Evolutionary conservation across 2,329 filamentous ascomycete species (phyloP), one percentile per base, ranked within the genome.

Genomic region (Sporothrix mexicana): DNA sequence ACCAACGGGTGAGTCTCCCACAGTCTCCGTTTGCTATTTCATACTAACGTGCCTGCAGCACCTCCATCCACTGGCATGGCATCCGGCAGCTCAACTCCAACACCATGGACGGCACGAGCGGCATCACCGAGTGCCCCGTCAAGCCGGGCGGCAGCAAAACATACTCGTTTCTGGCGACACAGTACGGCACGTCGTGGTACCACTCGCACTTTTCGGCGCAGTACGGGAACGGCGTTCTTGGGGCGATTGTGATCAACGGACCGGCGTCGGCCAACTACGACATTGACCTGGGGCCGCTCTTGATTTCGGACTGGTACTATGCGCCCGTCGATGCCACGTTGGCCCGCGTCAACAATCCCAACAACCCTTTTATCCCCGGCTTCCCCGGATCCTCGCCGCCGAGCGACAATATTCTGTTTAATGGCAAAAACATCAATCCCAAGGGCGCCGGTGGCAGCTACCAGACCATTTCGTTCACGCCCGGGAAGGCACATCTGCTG

Each of bases 251-350:
- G 47, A 84, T 87, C 73, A 79, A 86, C 72, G 86, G 85, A 59
- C 73, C 76, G 78, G 76, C 78, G 6, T 79, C 79, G 6, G 73
- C 74, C 23, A 70, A 75, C 73, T 87, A 86, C 77, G 87, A 89
- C 71, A 80, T 84, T 53, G 87, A 89, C 75, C 81, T 88, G 0
- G 87, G 87, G 7, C 76, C 82, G 5, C 80, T 86, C 2, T 82
- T 84, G 4, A 81, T 90, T 61, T 83, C 82, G 8, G 88, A 90
- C 75, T 89, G 88, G 87, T 84, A 84, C 74, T 85, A 88, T 73
- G 74, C 74, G 83, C 84, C 69, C 75, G 82, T 71, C 77, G 72
- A 10, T 80, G 81, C 73, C 74, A 74, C 17, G 74, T 80, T 76
- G 43, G 76, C 20, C 71, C 75, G 36, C 76, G 61, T 74, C 45